Conservation (phyloP, 177 flowering plant genomes). For the Vitis hybrid region DNA sequence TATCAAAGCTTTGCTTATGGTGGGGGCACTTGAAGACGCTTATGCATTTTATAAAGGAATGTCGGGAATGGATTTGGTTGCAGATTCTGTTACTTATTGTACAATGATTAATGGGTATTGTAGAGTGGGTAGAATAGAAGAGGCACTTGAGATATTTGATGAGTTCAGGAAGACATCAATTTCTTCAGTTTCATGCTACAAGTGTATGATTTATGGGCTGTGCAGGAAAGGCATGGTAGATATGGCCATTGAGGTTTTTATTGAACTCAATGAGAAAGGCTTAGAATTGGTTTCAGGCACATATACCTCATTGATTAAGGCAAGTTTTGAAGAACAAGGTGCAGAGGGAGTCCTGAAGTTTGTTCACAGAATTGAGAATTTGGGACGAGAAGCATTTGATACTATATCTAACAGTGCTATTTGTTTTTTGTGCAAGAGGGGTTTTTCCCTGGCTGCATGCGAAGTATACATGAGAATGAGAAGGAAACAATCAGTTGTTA, state of each 20-base stretch:
- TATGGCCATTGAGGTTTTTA: conserved; percentile 56
- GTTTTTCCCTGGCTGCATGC: conserved; percentile 40
- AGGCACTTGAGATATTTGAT: conserved; percentile 73
- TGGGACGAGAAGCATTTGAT: conserved; percentile 24
- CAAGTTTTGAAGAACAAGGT: conserved; percentile 29
- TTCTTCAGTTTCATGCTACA: conserved; percentile 45
- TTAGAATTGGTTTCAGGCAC: conserved; percentile 33
- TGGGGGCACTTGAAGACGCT: conserved; percentile 66
- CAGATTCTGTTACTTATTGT: conserved; percentile 58
- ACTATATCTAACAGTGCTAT: conserved; percentile 43
- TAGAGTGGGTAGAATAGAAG: conserved; percentile 51
- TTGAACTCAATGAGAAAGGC: conserved; percentile 45
- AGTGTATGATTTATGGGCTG: conserved; percentile 53
- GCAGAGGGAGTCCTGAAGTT: conserved; percentile 48
- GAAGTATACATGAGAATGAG: conserved; percentile 37
- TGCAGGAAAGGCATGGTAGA: conserved; percentile 57
- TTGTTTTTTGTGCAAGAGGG: conserved; percentile 49
- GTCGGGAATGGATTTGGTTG: conserved; percentile 43
- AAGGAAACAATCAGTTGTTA: conserved; percentile 35
- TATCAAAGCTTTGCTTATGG: conserved; percentile 64
- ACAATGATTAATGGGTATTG: conserved; percentile 72
- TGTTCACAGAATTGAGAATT: conserved; percentile 32
- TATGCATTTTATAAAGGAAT: conserved; percentile 42
- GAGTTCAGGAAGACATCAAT: conserved; percentile 39
- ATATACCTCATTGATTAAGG: conserved; percentile 37